Conservation (phyloP, 2,329 filamentous ascomycete species). For the Epichloe uncinata region DNA sequence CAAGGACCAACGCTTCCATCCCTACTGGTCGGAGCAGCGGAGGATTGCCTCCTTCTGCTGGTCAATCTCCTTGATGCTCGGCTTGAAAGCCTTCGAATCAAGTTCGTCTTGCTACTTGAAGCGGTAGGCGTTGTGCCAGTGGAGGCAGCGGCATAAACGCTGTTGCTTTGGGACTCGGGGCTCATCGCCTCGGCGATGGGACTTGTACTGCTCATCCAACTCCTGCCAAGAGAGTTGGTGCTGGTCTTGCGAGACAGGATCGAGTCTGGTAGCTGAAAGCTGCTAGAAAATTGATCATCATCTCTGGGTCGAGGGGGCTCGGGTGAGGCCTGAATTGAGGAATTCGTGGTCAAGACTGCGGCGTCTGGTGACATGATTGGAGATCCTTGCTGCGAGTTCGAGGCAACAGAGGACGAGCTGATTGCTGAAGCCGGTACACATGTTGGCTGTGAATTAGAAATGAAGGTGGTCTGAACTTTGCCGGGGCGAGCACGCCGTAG, state of each 20-base stretch:
- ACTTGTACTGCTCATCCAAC: slow-evolving; percentile 40
- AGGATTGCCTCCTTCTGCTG: slow-evolving; percentile 60
- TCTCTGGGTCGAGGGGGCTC: slow-evolving; percentile 45
- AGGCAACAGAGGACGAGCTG: slow-evolving; percentile 42
- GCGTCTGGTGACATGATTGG: slow-evolving; percentile 44
- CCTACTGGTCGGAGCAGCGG: slow-evolving; percentile 60
- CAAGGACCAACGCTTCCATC: slow-evolving; percentile 84
- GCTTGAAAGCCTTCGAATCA: slow-evolving; percentile 79
- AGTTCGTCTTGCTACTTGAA: slow-evolving; percentile 22
- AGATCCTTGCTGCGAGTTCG: slow-evolving; percentile 41
- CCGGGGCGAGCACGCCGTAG: slow-evolving; percentile 30
- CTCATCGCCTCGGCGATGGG: slow-evolving; percentile 33
- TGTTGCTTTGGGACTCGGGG: slow-evolving; percentile 10
- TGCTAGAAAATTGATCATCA: slow-evolving; percentile 35
- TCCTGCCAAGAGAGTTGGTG: slow-evolving; percentile 50
- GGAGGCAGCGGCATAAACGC: slow-evolving; percentile 2
- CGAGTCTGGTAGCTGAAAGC: slow-evolving; percentile 63
- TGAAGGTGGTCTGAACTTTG: slow-evolving; percentile 34
- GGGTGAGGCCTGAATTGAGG: slow-evolving; percentile 54
- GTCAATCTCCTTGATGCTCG: slow-evolving; percentile 57
- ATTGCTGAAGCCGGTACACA: slow-evolving; percentile 36
- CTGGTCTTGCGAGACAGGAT: slow-evolving; percentile 47
- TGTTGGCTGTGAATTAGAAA: slow-evolving; percentile 10
- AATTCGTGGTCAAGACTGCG: slow-evolving; percentile 40
- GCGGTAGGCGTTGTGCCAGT: slow-evolving; percentile 4